Conservation (phyloP, 129 eudicot species). For the Heracleum sosnowskyi region DNA sequence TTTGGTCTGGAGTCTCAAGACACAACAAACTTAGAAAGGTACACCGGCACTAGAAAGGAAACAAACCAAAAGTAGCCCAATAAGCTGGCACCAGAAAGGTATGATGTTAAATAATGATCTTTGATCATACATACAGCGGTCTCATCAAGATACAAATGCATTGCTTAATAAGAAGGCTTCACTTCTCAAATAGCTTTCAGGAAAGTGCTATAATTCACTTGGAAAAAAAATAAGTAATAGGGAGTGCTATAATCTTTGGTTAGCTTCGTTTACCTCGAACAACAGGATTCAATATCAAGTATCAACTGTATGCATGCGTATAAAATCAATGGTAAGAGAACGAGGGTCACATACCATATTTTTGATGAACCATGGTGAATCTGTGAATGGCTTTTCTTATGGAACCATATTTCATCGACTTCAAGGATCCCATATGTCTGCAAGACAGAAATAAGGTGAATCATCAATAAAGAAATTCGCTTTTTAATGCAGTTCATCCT, state of each 20-base stretch:
- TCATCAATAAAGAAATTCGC: not conserved
- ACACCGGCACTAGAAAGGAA: not conserved
- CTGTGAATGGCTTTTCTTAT: slow-evolving; percentile 64
- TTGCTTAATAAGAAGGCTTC: too few species aligned
- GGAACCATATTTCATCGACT: slow-evolving; percentile 53
- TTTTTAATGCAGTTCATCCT: not conserved
- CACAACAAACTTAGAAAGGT: not conserved
- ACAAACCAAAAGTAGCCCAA: not conserved
- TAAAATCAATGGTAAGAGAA: not conserved
- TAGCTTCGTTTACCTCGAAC: not conserved
- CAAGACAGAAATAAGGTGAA: slow-evolving; percentile 5
- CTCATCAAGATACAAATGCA: not conserved
- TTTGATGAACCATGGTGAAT: slow-evolving; percentile 74
- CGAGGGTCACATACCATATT: slow-evolving; percentile 44
- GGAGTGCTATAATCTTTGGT: not conserved
- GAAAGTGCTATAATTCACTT: not conserved
- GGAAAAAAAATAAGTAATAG: not conserved
- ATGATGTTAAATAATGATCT: not conserved
- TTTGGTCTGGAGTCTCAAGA: not conserved
- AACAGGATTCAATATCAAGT: not conserved
- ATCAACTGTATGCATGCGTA: not conserved
- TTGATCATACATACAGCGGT: not conserved
- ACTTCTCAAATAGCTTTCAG: not conserved
- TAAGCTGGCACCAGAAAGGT: not conserved
- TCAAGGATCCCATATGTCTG: slow-evolving; percentile 88